Percentiles rank a stretch among this genome's conserved stretches.
phyloP scores from a whole-genome alignment of 495 filamentous ascomycete species.

The Paragyromitra xinjiangensis region DNA sequence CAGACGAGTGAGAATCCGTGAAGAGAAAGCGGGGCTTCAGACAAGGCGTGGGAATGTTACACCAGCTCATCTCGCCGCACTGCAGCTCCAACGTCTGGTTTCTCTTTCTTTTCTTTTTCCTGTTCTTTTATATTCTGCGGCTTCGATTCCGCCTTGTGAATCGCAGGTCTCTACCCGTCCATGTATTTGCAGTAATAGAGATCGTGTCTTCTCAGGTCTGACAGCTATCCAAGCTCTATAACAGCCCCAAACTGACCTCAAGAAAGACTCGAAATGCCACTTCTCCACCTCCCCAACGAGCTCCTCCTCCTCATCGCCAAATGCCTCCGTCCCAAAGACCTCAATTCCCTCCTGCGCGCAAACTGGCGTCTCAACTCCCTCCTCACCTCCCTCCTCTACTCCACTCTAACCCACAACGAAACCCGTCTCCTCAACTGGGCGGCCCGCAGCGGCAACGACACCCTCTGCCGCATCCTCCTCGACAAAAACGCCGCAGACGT shows the following conservation, averaged over 20 bases:
- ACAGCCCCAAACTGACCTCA: too few species aligned
- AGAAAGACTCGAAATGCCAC: constrained; percentile 24
- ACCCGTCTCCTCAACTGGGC: constrained; percentile 27
- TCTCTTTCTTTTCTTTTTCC: too few species aligned
- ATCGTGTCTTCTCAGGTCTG: too few species aligned
- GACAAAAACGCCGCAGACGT: constrained; percentile 29
- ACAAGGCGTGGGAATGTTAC: too few species aligned
- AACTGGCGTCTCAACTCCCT: constrained; percentile 28
- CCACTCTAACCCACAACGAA: constrained; percentile 10
- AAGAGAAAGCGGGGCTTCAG: too few species aligned
- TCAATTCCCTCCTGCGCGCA: constrained; percentile 37
- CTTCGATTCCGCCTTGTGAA: too few species aligned
- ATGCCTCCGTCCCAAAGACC: constrained; percentile 9
- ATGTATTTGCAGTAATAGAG: too few species aligned
- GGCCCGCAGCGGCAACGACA: neutral
- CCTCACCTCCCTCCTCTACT: constrained; percentile 37
- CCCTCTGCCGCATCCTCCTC: constrained; percentile 35
- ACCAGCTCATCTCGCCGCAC: neutral
- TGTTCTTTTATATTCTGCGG: too few species aligned
- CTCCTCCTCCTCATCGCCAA: constrained; percentile 43
- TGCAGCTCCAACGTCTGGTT: too few species aligned
- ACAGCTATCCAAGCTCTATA: neutral
- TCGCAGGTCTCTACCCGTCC: too few species aligned
- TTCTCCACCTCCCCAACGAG: constrained; percentile 43
- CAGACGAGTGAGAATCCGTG: too few species aligned